A percentile compares a stretch with the other conserved stretches of the same genome.
Conservation (phyloP, 2,329 filamentous ascomycete species). For the Dactylellina haptotyla region DNA sequence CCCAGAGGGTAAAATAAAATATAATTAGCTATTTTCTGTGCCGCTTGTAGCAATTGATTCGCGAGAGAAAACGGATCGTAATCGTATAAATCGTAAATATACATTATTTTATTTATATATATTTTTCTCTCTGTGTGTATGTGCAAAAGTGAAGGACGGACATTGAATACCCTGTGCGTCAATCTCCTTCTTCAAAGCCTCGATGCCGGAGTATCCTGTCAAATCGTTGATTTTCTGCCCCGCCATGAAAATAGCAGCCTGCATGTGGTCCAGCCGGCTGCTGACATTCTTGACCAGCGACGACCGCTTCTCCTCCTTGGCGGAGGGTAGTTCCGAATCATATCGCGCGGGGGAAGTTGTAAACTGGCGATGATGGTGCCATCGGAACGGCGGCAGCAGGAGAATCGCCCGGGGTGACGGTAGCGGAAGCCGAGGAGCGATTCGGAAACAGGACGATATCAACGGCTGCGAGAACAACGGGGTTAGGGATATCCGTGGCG, state of each 20-base stretch:
- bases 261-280: conserved; percentile 85
- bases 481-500: conserved; percentile 50
- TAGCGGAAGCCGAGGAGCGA: not conserved
- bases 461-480: conserved; percentile 6
- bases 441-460: conserved; percentile 1
- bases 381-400: not conserved
- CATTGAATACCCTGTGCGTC: conserved; percentile 68
- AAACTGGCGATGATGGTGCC: conserved; percentile 19
- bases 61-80: not conserved
- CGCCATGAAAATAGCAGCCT: conserved; percentile 83
- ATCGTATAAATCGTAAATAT: not conserved
- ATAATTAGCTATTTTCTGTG: too few relatives aligned
- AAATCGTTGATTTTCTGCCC: conserved; percentile 91
- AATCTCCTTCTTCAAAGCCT: conserved; percentile 83
- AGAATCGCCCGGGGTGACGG: conserved; percentile 3
- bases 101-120: not conserved
- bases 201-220: conserved; percentile 92
- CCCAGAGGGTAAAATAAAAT: too few relatives aligned
- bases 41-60: too few relatives aligned
- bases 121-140: not conserved
- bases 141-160: conserved; percentile 18
- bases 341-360: conserved; percentile 15
- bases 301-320: conserved; percentile 67
- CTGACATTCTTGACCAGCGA: conserved; percentile 71
- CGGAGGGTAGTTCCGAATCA: conserved; percentile 64